phyloP scores from a whole-genome alignment of 2,329 filamentous ascomycete genomes.

The Nannizzia gypsea region DNA sequence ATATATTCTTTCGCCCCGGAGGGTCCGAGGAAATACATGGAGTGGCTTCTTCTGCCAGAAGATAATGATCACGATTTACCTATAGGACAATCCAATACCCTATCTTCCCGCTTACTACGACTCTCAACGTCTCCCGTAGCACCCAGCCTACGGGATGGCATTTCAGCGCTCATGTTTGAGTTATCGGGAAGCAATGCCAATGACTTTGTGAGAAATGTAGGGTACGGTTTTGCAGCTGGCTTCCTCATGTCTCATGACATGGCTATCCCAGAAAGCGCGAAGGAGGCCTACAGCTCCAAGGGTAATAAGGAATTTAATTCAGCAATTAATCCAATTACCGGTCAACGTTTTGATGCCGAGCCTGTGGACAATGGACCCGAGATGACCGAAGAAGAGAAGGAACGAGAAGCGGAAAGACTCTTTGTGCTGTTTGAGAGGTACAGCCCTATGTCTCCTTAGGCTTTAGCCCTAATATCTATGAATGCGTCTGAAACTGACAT shows the following conservation, averaged over 20 bases:
- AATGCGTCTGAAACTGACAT: not conserved
- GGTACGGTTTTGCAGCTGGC: constrained; percentile 86
- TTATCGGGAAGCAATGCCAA: constrained; percentile 69
- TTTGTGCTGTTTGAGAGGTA: constrained; percentile 86
- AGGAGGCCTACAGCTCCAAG: constrained; percentile 41
- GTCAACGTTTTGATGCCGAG: constrained; percentile 64
- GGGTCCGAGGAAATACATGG: constrained; percentile 51
- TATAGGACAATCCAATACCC: constrained; percentile 60
- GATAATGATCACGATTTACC: constrained; percentile 63
- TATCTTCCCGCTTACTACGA: constrained; percentile 65
- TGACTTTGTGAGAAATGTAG: constrained; percentile 79
- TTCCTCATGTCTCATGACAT: constrained; percentile 80
- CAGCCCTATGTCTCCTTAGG: constrained; percentile 13
- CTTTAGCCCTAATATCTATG: not conserved
- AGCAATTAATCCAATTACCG: constrained; percentile 71
- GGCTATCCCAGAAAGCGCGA: constrained; percentile 55
- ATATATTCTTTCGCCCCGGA: constrained; percentile 59
- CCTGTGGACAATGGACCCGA: constrained; percentile 47
- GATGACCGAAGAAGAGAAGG: constrained; percentile 87
- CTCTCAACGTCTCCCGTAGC: constrained; percentile 63
- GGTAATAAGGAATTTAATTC: constrained; percentile 25
- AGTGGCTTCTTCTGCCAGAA: constrained; percentile 59
- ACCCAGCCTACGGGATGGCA: constrained; percentile 59
- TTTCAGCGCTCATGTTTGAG: constrained; percentile 73
- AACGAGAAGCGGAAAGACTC: constrained; percentile 75